Conservation (phyloP, 768 basidiomycete species). For the Polyporus arcularius region DNA sequence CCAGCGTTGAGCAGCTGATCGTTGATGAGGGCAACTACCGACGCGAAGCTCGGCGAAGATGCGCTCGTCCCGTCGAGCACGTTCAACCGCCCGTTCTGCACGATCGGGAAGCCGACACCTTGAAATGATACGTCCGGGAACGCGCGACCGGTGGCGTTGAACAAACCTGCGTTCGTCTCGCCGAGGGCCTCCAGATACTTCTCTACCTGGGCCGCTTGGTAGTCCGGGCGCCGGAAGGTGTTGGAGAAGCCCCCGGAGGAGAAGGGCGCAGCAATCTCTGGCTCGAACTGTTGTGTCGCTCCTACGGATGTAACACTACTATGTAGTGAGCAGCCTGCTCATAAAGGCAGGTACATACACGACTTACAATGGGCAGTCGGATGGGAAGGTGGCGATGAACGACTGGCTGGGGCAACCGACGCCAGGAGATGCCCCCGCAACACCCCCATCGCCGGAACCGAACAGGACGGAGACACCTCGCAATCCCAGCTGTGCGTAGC, state of each 20-base stretch:
- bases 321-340: not conserved
- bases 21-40: constrained; percentile 36
- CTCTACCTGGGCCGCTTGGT: constrained; percentile 49
- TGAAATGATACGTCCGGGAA: constrained; percentile 51
- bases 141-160: constrained; percentile 39
- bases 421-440: constrained; percentile 46
- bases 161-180: constrained; percentile 45
- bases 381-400: constrained; percentile 60
- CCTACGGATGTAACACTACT: constrained; percentile 61
- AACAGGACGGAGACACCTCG: constrained; percentile 38
- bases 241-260: constrained; percentile 77
- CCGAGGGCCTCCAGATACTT: constrained; percentile 50
- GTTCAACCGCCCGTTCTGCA: constrained; percentile 4
- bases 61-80: constrained; percentile 32
- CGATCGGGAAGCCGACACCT: constrained; percentile 32
- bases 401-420: constrained; percentile 29
- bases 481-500: constrained; percentile 35
- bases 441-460: constrained; percentile 39
- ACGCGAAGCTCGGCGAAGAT: constrained; percentile 36
- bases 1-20: constrained; percentile 32
- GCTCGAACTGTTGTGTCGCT: constrained; percentile 46
- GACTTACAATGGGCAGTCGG: constrained; percentile 38
- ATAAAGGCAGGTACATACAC: not conserved
- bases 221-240: constrained; percentile 53
- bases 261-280: constrained; percentile 59